phyloP scores from a whole-genome alignment of 108 stramenopile species.

The Cyclostephanos invisitatus region DNA sequence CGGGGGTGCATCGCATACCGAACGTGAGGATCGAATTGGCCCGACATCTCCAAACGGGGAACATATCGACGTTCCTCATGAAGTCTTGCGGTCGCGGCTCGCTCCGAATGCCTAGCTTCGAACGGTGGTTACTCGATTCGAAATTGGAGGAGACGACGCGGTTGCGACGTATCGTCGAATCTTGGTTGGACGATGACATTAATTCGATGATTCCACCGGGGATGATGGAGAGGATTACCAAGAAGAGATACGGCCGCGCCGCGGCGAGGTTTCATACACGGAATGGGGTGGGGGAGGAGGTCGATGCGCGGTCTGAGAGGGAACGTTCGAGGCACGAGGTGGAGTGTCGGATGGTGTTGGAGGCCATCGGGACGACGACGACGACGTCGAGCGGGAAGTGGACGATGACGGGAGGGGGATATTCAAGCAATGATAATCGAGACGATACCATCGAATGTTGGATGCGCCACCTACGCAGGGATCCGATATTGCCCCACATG shows the following conservation, averaged over 20 bases:
- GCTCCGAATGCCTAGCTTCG: slow-evolving; percentile 75
- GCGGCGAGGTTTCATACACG: slow-evolving; percentile 2
- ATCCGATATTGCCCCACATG: slow-evolving; percentile 46
- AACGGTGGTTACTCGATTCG: slow-evolving; percentile 76
- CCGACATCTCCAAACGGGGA: slow-evolving; percentile 59
- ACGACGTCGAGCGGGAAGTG: background rate
- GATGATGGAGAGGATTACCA: slow-evolving; percentile 1
- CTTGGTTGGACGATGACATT: slow-evolving; percentile 8
- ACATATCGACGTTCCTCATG: slow-evolving; percentile 60
- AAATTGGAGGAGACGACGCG: slow-evolving; percentile 58
- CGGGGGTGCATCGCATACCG: slow-evolving; percentile 45
- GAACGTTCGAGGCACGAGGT: slow-evolving; percentile 16
- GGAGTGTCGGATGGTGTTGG: slow-evolving; percentile 22
- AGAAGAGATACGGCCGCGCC: slow-evolving; percentile 29
- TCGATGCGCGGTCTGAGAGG: background rate
- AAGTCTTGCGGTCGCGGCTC: slow-evolving; percentile 25
- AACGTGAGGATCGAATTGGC: slow-evolving; percentile 66
- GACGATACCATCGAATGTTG: background rate
- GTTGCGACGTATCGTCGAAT: slow-evolving; percentile 15
- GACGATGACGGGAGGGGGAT: slow-evolving; percentile 1
- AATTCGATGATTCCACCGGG: background rate
- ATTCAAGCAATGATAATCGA: no score
- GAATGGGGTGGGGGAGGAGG: background rate
- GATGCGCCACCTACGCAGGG: slow-evolving; percentile 17
- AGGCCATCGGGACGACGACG: slow-evolving; percentile 4